These are phyloP conservation scores for Mucor lusitanicus DNA, from an alignment of 371 early-diverging fungal genomes.

Conservation along the genomic window DNA sequence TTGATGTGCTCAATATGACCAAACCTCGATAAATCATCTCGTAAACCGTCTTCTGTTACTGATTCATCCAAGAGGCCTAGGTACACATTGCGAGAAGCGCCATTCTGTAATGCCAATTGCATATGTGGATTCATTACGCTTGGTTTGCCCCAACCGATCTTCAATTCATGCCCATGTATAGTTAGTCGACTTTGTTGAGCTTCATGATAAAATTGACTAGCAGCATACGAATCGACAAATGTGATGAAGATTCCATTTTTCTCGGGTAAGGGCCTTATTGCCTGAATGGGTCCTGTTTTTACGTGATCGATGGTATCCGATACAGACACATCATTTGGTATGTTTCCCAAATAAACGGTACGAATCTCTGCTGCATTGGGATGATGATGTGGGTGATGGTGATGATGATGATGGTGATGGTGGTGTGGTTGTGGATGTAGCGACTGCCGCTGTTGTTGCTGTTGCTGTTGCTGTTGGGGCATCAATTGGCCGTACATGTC, in stretches of 20 bases:
- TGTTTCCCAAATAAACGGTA: slow-evolving; percentile 81
- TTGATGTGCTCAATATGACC: slow-evolving; percentile 77
- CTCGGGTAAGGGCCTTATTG: slow-evolving; percentile 71
- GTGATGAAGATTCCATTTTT: slow-evolving; percentile 82
- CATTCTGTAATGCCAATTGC: slow-evolving; percentile 60
- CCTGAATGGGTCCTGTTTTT: slow-evolving; percentile 77
- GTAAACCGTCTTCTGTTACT: slow-evolving; percentile 54
- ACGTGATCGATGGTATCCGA: slow-evolving; percentile 76
- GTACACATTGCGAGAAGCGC: slow-evolving; percentile 80
- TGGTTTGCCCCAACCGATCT: slow-evolving; percentile 82
- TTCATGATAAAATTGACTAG: slow-evolving; percentile 60
- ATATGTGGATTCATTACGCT: slow-evolving; percentile 53
- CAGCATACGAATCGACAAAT: slow-evolving; percentile 72
- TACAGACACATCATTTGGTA: slow-evolving; percentile 62
- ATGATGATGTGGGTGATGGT: not conserved
- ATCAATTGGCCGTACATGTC: slow-evolving; percentile 16
- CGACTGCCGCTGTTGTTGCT: not conserved
- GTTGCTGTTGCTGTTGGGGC: not conserved
- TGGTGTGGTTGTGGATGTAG: not conserved
- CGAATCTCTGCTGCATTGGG: slow-evolving; percentile 31
- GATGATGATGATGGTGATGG: not conserved
- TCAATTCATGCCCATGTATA: slow-evolving; percentile 58
- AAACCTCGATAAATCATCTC: slow-evolving; percentile 60
- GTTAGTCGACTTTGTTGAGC: slow-evolving; percentile 40
- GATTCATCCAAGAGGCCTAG: slow-evolving; percentile 68